Conservation (phyloP, 257 asterid species). For the Vinca minor region DNA sequence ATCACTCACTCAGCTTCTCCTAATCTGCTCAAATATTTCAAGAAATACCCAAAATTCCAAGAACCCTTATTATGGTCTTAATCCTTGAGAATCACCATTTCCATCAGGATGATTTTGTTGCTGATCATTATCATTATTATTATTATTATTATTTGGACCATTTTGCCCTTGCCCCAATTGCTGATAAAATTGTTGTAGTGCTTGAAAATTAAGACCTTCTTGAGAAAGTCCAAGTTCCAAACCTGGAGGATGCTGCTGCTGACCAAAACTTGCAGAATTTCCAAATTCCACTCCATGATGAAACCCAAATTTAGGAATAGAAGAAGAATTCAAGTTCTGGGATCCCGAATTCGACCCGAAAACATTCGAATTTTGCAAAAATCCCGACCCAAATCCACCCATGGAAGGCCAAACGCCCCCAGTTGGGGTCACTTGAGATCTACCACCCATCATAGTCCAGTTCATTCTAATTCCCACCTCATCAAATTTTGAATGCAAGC, state of each 20-base stretch:
- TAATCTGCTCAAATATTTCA: no score
- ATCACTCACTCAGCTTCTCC: conserved; percentile 20
- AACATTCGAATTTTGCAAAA: no score
- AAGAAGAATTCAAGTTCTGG: conserved; percentile 18
- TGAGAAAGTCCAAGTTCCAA: conserved; percentile 79
- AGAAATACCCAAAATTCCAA: background rate
- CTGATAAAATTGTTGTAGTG: conserved; percentile 48
- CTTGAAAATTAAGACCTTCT: conserved; percentile 46
- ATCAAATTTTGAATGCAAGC: conserved; percentile 24
- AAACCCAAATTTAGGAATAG: conserved; percentile 33
- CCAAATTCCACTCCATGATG: conserved; percentile 37
- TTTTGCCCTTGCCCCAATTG: conserved; percentile 40
- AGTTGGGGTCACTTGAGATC: conserved; percentile 25
- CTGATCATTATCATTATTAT: no score
- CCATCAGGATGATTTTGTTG: conserved; percentile 27
- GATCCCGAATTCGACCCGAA: conserved; percentile 16
- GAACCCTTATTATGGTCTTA: conserved; percentile 23
- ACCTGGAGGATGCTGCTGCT: conserved; percentile 42
- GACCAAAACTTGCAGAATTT: conserved; percentile 19
- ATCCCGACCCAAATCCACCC: conserved; percentile 36
- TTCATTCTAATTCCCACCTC: conserved; percentile 28
- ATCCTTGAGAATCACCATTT: conserved; percentile 43
- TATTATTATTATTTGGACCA: conserved; percentile 17
- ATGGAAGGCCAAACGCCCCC: conserved; percentile 45
- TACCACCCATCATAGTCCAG: conserved; percentile 28